phyloP scores from a whole-genome alignment of 345 rosid genomes.

The Cardamine occulta region DNA sequence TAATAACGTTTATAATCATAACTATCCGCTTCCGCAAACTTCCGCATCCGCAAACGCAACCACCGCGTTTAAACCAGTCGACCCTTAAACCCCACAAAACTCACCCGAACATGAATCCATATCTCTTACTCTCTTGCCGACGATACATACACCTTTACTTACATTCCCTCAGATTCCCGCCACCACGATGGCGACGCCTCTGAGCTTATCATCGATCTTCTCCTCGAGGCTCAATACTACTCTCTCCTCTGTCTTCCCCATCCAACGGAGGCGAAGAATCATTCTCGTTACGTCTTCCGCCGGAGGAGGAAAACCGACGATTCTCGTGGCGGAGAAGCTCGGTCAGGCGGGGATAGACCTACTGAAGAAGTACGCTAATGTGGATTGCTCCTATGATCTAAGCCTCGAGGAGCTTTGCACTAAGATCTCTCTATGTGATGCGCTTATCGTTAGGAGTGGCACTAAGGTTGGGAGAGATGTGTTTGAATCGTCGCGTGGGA shows the following conservation, averaged over 20 bases:
- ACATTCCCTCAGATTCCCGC: slow-evolving; percentile 23
- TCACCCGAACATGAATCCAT: slow-evolving; percentile 28
- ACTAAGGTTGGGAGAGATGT: slow-evolving; percentile 58
- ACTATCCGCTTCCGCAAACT: too few relatives aligned
- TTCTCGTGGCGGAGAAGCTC: slow-evolving; percentile 60
- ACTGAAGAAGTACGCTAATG: slow-evolving; percentile 50
- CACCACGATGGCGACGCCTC: slow-evolving; percentile 37
- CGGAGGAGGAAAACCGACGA: slow-evolving; percentile 54
- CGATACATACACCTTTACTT: slow-evolving; percentile 41
- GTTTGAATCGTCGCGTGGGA: slow-evolving; percentile 57
- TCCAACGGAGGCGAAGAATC: slow-evolving; percentile 27
- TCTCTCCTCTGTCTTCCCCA: slow-evolving; percentile 44
- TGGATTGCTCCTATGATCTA: slow-evolving; percentile 60
- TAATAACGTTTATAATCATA: too few relatives aligned
- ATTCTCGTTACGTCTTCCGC: slow-evolving; percentile 41
- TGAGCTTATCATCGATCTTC: slow-evolving; percentile 45
- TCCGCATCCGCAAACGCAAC: too few relatives aligned
- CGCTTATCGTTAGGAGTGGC: slow-evolving; percentile 60
- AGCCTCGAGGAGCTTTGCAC: slow-evolving; percentile 60
- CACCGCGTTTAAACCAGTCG: too few relatives aligned
- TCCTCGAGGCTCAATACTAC: slow-evolving; percentile 45
- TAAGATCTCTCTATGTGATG: slow-evolving; percentile 62
- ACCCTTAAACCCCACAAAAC: slow-evolving; percentile 43
- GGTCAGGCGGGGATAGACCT: slow-evolving; percentile 52
- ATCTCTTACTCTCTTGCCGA: slow-evolving; percentile 24